phyloP scores from a whole-genome alignment of 169 alveolate genomes.

The Blepharisma undulans region DNA sequence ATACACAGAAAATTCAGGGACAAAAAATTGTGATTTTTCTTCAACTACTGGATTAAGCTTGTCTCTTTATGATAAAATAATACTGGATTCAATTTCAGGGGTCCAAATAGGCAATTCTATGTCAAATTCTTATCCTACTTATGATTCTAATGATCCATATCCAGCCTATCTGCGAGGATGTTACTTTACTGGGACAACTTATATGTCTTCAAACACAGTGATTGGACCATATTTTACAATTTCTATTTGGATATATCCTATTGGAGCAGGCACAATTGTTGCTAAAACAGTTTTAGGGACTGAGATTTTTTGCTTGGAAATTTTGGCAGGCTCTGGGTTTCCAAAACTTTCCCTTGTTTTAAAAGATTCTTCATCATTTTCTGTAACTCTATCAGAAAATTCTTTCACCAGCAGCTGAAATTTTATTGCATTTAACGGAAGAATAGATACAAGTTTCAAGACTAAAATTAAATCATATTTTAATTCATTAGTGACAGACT shows the following conservation, averaged over 20 bases:
- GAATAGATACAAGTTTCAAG: not conserved
- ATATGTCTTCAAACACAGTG: not conserved
- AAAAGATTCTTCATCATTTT: not conserved
- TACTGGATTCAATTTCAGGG: not conserved
- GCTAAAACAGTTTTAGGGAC: not conserved
- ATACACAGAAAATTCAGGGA: not conserved
- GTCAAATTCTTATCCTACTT: slow-evolving; percentile 3
- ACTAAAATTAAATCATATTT: not conserved
- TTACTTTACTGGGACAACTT: not conserved
- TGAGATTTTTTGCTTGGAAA: not conserved
- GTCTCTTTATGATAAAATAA: not conserved
- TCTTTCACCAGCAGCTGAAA: not conserved
- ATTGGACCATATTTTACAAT: not conserved
- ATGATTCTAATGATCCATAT: slow-evolving; percentile 26
- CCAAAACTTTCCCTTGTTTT: not conserved
- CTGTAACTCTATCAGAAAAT: not conserved
- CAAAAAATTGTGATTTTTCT: not conserved
- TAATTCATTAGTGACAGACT: not conserved
- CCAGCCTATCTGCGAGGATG: not conserved
- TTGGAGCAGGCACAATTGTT: not conserved
- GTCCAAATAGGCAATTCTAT: not conserved
- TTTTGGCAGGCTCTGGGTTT: not conserved
- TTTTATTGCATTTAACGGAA: not conserved
- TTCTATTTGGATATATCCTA: not conserved
- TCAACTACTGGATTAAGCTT: not conserved